A percentile compares a stretch with the other conserved stretches of the same genome.
Conservation (phyloP, 2,329 filamentous ascomycete genomes). For the Cladorrhinum sp. region DNA sequence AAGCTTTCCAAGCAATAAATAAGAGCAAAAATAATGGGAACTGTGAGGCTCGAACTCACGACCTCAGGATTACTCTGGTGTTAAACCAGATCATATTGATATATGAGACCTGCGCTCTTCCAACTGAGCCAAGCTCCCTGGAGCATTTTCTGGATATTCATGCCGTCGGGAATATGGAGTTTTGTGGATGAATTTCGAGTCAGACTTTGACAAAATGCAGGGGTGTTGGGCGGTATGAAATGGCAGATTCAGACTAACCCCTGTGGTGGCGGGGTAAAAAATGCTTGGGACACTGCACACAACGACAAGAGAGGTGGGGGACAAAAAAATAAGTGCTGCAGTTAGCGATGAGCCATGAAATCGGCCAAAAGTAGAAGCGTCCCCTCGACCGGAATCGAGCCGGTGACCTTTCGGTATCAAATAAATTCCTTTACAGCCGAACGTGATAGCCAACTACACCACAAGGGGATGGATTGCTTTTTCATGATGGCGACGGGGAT, state of each 20-base stretch:
- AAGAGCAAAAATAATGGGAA: constrained; percentile 19
- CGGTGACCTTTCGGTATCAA: constrained; percentile 17
- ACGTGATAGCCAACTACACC: constrained; percentile 20
- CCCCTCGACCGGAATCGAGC: constrained; percentile 19
- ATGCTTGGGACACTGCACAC: too few relatives aligned
- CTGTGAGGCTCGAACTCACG: constrained; percentile 29
- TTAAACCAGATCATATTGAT: constrained; percentile 24
- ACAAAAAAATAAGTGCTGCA: too few relatives aligned
- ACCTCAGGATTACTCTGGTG: constrained; percentile 26
- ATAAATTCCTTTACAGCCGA: constrained; percentile 17
- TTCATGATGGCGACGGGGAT: not conserved
- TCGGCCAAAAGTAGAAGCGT: not conserved
- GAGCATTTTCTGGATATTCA: not conserved
- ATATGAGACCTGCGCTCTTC: constrained; percentile 13
- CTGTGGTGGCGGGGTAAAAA: too few relatives aligned
- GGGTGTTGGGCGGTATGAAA: too few relatives aligned
- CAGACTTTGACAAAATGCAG: not conserved
- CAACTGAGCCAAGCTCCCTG: constrained; percentile 12
- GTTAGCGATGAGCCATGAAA: not conserved
- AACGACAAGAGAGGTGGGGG: too few relatives aligned
- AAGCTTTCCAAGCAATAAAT: too few relatives aligned
- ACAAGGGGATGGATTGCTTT: constrained; percentile 12
- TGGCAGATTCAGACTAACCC: too few relatives aligned
- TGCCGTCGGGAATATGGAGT: not conserved
- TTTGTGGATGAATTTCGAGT: not conserved